Conservation (phyloP, 169 alveolate species). For the Besnoitia besnoiti region DNA sequence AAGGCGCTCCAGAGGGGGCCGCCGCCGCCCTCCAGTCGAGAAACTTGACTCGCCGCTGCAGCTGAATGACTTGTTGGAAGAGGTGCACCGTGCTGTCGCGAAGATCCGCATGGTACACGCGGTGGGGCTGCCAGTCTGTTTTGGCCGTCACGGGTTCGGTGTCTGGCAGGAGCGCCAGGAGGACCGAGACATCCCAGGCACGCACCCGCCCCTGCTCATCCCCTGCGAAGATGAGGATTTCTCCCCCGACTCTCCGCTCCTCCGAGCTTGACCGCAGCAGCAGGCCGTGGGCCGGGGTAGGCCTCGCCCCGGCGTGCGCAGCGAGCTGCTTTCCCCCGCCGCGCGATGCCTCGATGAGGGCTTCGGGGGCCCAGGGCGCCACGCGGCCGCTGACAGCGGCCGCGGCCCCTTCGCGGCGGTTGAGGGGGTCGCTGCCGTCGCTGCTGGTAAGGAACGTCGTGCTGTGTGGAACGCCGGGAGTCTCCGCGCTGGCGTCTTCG, state of each 20-base stretch:
- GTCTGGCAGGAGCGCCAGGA: background rate
- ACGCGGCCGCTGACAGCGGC: background rate
- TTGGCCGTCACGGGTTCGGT: background rate
- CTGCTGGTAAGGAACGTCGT: slow-evolving; percentile 10
- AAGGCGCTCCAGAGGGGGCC: background rate
- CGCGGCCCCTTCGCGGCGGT: background rate
- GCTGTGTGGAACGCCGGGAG: background rate
- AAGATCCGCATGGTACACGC: background rate
- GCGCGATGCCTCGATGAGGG: background rate
- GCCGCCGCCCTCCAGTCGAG: background rate
- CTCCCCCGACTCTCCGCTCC: background rate
- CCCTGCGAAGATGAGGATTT: background rate
- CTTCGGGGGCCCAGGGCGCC: background rate
- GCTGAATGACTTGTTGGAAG: background rate
- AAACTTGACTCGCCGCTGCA: background rate
- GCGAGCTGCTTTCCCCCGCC: background rate
- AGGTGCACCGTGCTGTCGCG: slow-evolving; percentile 11
- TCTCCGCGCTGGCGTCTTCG: background rate
- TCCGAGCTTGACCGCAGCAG: background rate
- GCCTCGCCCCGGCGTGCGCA: background rate
- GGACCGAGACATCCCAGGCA: slow-evolving; percentile 4
- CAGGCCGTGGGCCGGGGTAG: background rate
- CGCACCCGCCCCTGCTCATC: slow-evolving; percentile 32
- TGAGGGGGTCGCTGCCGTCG: slow-evolving; percentile 8
- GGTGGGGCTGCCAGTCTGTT: slow-evolving; percentile 33